A percentile compares a stretch with the other conserved stretches of the same genome.
Evolutionary conservation across 768 basidiomycete species (phyloP).

Genomic region (Macrolepiota dolichaula): DNA sequence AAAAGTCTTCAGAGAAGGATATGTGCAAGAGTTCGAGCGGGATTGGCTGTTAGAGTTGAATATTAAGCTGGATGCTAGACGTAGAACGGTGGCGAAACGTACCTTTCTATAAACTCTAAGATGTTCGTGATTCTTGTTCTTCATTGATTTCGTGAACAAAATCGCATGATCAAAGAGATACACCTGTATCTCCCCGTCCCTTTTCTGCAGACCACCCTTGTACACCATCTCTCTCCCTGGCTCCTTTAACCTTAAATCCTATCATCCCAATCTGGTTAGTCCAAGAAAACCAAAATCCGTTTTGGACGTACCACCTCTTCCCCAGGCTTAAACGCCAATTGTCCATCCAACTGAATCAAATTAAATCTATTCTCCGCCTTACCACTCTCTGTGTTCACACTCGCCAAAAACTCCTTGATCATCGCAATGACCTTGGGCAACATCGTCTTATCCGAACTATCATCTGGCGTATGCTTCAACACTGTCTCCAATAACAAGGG

Average conservation of each 20-base stretch:
- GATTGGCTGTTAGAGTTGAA: constrained; percentile 64
- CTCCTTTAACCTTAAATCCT: constrained; percentile 86
- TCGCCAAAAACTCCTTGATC: constrained; percentile 77
- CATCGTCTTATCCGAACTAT: constrained; percentile 77
- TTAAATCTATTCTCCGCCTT: constrained; percentile 97
- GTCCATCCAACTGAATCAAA: constrained; percentile 87
- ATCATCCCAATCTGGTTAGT: constrained; percentile 5
- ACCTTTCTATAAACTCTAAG: constrained; percentile 93
- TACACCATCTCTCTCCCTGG: constrained; percentile 89
- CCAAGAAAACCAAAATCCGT: neutral
- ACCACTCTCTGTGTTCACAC: constrained; percentile 92
- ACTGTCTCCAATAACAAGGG: constrained; percentile 91
- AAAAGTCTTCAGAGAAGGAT: constrained; percentile 66
- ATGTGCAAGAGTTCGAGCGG: constrained; percentile 90
- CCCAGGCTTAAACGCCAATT: constrained; percentile 84
- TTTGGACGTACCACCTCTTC: constrained; percentile 74
- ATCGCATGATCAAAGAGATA: constrained; percentile 97
- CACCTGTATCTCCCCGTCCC: constrained; percentile 88
- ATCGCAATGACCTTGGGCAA: constrained; percentile 76
- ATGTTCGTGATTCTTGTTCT: constrained; percentile 90
- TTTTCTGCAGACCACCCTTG: constrained; percentile 86
- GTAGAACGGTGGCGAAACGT: constrained; percentile 23
- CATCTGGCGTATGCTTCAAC: constrained; percentile 87
- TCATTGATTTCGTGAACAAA: constrained; percentile 79
- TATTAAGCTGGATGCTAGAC: neutral